A percentile compares a stretch with the other conserved stretches of the same genome.
phyloP scores from a whole-genome alignment of 2,329 filamentous ascomycete species.

The Tricladium varicosporioides region DNA sequence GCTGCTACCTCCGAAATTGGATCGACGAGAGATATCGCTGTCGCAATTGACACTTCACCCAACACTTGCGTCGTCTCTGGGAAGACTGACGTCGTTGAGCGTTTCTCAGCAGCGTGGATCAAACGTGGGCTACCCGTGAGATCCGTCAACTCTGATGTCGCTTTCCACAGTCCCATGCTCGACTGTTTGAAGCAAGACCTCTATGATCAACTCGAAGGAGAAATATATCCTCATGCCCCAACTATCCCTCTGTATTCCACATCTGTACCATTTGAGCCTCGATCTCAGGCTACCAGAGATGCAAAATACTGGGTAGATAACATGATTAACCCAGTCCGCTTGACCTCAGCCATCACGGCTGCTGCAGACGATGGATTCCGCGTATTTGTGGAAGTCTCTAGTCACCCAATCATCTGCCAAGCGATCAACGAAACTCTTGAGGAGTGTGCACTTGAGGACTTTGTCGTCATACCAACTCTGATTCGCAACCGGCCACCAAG shows the following conservation, averaged over 20 bases:
- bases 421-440: constrained; percentile 41
- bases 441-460: constrained; percentile 33
- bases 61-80: constrained; percentile 35
- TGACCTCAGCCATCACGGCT: constrained; percentile 37
- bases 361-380: constrained; percentile 38
- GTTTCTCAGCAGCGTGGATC: background rate
- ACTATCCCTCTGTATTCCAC: constrained; percentile 38
- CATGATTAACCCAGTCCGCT: constrained; percentile 38
- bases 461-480: constrained; percentile 35
- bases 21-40: constrained; percentile 28
- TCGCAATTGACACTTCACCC: constrained; percentile 38
- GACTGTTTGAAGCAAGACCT: constrained; percentile 33
- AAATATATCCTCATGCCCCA: constrained; percentile 26
- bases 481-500: constrained; percentile 14
- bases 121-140: background rate
- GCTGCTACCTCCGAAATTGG: constrained; percentile 28
- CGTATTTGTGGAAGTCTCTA: constrained; percentile 42
- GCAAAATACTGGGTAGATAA: constrained; percentile 40
- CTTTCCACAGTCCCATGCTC: constrained; percentile 42
- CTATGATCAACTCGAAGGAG: constrained; percentile 22
- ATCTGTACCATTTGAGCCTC: constrained; percentile 30
- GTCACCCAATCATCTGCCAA: constrained; percentile 41
- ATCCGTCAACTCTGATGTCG: constrained; percentile 40
- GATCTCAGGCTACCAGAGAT: constrained; percentile 27
- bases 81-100: constrained; percentile 32